Base-by-base conservation (phyloP, 192 early-diverging fungal genomes). In the Gorgonomyces haynaldii region DNA sequence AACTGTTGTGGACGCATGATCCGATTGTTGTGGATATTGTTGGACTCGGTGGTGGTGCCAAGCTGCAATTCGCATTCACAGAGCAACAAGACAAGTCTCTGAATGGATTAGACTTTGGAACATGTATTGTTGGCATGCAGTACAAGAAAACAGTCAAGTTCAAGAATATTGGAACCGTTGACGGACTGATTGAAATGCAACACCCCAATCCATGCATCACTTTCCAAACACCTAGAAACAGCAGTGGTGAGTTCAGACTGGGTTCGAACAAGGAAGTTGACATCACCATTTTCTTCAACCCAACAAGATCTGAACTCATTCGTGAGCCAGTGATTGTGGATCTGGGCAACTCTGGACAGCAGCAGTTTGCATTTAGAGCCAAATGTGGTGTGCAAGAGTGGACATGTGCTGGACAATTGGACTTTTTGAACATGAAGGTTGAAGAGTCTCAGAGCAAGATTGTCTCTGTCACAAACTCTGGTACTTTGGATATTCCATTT, bases 101-200 rank as follows among this genome's bases (percentile, higher is more conserved):
- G 24, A 55, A 42, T 19, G 60, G 69, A 3, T 45, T 76, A 4
- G 67, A 73, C 45, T 76, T 61, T 60, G 74, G 69, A 0, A 65
- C 34, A 4, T 67, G 67, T 28, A 49, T 73, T 16, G 66, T 73
- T 9, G 69, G 69, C 12, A 38, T 64, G 5, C 24, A 35, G 21
- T 67, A 70, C 35, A 46, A 53, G 28, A 76, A 73, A 37, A 49
- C 37, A 8, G 42, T 76, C 20, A 36, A 57, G 2, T 26, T 76
- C 16, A 57, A 44, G 17, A 76, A 76, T 44, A 36, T 65, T 17
- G 74, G 74, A 0, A 72, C 65, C 40, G 57, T 72, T 16, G 70
- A 70, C 19, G 67, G 61, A 12, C 23, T 22, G 19, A 41, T 76
- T 28, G 61, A 69, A 20, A 16, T 76, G 1, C 21, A 37, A 1